These are phyloP conservation scores for Penicillium robsamsonii DNA, from an alignment of 495 filamentous ascomycete genomes.

Conservation along the genomic window DNA sequence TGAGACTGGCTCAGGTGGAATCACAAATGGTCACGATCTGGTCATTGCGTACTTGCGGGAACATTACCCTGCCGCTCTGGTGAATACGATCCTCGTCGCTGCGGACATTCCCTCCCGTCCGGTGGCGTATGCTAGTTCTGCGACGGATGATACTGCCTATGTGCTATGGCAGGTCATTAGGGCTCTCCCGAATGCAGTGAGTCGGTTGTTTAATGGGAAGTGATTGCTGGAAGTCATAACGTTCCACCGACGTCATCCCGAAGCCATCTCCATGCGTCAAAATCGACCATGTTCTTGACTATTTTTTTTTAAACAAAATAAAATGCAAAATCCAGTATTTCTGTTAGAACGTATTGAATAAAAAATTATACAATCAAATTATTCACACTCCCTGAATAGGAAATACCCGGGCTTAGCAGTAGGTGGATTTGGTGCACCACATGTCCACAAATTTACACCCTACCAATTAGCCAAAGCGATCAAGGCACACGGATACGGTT, in stretches of 20 bases:
- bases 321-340: not conserved
- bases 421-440: too few relatives aligned
- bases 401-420: too few relatives aligned
- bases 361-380: too few relatives aligned
- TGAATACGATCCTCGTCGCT: slow-evolving; percentile 47
- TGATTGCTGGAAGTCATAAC: not conserved
- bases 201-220: slow-evolving; percentile 5
- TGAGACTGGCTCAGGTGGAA: slow-evolving; percentile 42
- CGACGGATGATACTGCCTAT: slow-evolving; percentile 11
- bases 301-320: not conserved
- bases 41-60: slow-evolving; percentile 53
- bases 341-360: too few relatives aligned
- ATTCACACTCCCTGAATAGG: too few relatives aligned
- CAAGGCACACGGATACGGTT: not conserved
- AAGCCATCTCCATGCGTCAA: not conserved
- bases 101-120: slow-evolving; percentile 52
- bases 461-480: not conserved
- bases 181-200: slow-evolving; percentile 16
- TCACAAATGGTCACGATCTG: slow-evolving; percentile 64
- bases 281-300: not conserved
- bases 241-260: slow-evolving; percentile 15
- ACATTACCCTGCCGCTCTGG: slow-evolving; percentile 45
- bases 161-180: slow-evolving; percentile 21
- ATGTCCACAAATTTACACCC: not conserved
- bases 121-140: slow-evolving; percentile 35